These are phyloP conservation scores for Coccomyxa sp. DNA, from an alignment of 139 green algal genomes.

Conservation along the genomic window DNA sequence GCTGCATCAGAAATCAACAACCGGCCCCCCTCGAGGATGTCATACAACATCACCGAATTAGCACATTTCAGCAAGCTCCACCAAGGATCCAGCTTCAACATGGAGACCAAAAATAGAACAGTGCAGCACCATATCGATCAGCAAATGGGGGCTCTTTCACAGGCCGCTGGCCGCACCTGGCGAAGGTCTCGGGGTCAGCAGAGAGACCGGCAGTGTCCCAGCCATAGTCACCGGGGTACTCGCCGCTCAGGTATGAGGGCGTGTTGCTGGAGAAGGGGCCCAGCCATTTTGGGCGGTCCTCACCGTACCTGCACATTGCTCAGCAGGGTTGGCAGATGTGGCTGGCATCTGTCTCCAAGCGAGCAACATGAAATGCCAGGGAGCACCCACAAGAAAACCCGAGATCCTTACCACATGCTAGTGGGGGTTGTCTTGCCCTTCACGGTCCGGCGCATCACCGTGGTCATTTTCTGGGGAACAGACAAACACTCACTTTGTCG, in stretches of 20 bases:
- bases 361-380: too few relatives aligned
- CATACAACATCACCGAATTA: too few relatives aligned
- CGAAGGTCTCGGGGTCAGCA: constrained; percentile 74
- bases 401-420: constrained; percentile 7
- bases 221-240: constrained; percentile 88
- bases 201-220: constrained; percentile 91
- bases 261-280: constrained; percentile 49
- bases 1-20: too few relatives aligned
- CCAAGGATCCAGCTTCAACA: too few relatives aligned
- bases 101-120: too few relatives aligned
- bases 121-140: too few relatives aligned
- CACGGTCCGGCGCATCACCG: constrained; percentile 28
- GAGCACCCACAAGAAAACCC: too few relatives aligned
- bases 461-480: constrained; percentile 3
- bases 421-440: constrained; percentile 17
- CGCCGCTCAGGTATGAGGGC: constrained; percentile 56
- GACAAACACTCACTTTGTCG: not conserved
- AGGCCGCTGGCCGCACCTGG: constrained; percentile 22
- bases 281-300: constrained; percentile 74
- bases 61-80: too few relatives aligned
- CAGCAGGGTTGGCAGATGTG: too few relatives aligned
- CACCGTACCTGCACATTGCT: constrained; percentile 45
- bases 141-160: too few relatives aligned
- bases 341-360: too few relatives aligned
- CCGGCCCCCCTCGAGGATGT: too few relatives aligned